Percentiles rank a stretch among this genome's conserved stretches.
Evolutionary conservation across 495 filamentous ascomycete genomes (phyloP).

Genomic region (Ascodesmis nigricans): DNA sequence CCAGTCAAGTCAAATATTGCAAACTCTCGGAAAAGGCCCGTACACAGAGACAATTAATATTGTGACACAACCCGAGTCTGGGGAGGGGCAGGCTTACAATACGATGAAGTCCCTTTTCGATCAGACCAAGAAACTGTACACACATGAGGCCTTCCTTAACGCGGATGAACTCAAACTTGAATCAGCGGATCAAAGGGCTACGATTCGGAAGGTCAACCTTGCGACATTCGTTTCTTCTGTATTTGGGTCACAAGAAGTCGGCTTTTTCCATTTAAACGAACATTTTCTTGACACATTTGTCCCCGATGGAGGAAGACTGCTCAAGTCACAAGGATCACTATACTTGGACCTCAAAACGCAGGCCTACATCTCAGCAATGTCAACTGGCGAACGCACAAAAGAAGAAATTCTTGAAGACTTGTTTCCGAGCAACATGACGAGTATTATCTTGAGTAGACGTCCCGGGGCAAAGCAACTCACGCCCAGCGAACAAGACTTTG

Average conservation of each 20-base stretch:
- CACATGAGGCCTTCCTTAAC: slow-evolving; percentile 46
- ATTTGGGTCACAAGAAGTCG: slow-evolving; percentile 64
- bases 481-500: slow-evolving; percentile 52
- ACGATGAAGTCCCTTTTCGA: slow-evolving; percentile 63
- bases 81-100: slow-evolving; percentile 58
- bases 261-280: slow-evolving; percentile 62
- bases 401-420: slow-evolving; percentile 49
- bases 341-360: slow-evolving; percentile 76
- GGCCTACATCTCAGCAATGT: slow-evolving; percentile 50
- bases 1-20: slow-evolving; percentile 53
- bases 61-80: slow-evolving; percentile 48
- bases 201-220: slow-evolving; percentile 67
- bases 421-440: slow-evolving; percentile 49
- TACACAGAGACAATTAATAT: slow-evolving; percentile 54
- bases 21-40: slow-evolving; percentile 42
- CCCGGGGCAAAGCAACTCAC: slow-evolving; percentile 41
- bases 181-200: slow-evolving; percentile 43
- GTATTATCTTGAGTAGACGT: slow-evolving; percentile 39
- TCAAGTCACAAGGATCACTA: slow-evolving; percentile 47
- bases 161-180: slow-evolving; percentile 49
- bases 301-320: slow-evolving; percentile 45
- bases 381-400: slow-evolving; percentile 37
- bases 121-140: slow-evolving; percentile 60
- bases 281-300: slow-evolving; percentile 71
- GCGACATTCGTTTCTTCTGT: slow-evolving; percentile 66